These are phyloP conservation scores for Salvia splendens DNA, from an alignment of 257 asterid species.

Conservation along the genomic window DNA sequence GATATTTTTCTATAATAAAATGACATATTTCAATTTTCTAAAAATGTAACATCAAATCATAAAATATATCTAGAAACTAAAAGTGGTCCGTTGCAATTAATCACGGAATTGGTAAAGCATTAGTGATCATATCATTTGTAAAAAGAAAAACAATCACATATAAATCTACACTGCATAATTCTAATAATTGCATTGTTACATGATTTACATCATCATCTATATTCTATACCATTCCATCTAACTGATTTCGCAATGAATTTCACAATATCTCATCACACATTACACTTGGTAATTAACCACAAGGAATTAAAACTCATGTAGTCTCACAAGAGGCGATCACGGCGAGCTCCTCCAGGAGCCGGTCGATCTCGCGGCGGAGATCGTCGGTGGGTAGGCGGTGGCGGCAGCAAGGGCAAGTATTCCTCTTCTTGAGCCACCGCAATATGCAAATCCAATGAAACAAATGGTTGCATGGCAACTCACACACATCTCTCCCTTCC, in stretches of 20 bases:
- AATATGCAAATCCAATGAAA: constrained; percentile 83
- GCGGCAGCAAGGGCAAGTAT: constrained; percentile 93
- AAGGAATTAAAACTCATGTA: neutral
- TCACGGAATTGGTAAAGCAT: constrained; percentile 1
- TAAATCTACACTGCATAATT: neutral
- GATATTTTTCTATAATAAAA: no score
- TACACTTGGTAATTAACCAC: neutral
- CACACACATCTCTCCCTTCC: constrained; percentile 80
- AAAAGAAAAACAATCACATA: neutral
- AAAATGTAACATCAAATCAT: neutral
- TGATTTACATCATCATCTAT: constrained; percentile 13
- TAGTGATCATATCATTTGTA: neutral
- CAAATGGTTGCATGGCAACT: constrained; percentile 80
- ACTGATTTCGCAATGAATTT: constrained; percentile 15
- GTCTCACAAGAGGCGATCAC: constrained; percentile 31
- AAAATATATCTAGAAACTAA: no score
- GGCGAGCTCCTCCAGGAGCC: constrained; percentile 63
- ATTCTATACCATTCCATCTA: neutral
- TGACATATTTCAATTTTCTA: neutral
- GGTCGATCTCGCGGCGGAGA: constrained; percentile 67
- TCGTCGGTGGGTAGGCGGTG: constrained; percentile 73
- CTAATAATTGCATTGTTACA: constrained; percentile 11
- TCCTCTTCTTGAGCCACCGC: constrained; percentile 70
- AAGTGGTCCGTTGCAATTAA: neutral
- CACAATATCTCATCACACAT: neutral